Evolutionary conservation across 345 rosid species (phyloP), one percentile per base, ranked within the genome.

Genomic region (Hevea brasiliensis): DNA sequence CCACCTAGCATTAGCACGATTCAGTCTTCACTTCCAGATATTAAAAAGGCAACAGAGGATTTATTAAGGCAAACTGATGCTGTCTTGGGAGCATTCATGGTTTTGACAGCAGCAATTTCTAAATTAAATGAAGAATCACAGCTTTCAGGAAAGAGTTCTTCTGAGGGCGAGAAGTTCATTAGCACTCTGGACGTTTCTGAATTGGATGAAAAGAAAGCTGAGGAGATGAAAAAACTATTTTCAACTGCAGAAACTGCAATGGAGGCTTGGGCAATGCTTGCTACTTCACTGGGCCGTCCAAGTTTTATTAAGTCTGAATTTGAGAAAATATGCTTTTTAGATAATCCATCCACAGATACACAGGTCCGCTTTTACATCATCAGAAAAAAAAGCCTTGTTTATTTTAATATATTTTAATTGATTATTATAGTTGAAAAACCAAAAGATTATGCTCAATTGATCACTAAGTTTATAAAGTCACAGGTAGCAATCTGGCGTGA

Each of bases 191-290:
- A 80, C 61, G 79, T 64, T 58, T 73, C 83, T 11, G 76, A 67
- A 66, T 74, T 84, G 65, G 86, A 92, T 80, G 91, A 86, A 65
- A 88, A 87, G 79, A 87, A 84, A 72, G 78, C 90, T n/a, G 92
- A 92, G 83, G 97, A 92, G 87, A 94, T 94, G 97, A 92, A 76
- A 83, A 78, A 77, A 72, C 91, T 94, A 23, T 94, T 94, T 80
- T 84, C 87, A 56, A 86, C 83, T 23, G 98, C 97, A 73, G 98
- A 94, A 81, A 92, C 85, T 87, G 98, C 98, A 51, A 92, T 94
- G 97, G 97, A 94, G 80, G 98, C 98, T 65, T 94, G 98, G 98
- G 98, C 98, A 62, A 88, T 94, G 98, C 95, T 94, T 76, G 94
- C 98, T 73, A 87, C 93, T 80, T 87, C 98, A 54, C 65, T 92